Evolutionary conservation across 225 moss, liverwort and hornwort genomes (phyloP).

Genomic region (Antitrichia curtipendula): DNA sequence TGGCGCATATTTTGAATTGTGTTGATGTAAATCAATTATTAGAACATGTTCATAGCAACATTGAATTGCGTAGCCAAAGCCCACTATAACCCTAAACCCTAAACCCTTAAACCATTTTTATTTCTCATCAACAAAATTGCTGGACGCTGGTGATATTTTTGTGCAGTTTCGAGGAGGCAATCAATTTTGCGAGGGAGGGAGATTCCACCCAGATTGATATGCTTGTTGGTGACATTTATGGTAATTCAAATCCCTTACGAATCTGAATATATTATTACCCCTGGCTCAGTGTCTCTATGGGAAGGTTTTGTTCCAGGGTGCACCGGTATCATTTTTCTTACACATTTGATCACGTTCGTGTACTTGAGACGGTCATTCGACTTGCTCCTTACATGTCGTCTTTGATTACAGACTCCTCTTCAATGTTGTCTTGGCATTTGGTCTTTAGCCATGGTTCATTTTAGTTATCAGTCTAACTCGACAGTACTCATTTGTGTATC

Average conservation of each 20-base stretch:
- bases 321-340: not conserved
- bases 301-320: not conserved
- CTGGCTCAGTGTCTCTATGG: not conserved
- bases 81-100: too few species aligned
- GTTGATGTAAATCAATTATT: not conserved
- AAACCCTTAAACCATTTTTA: too few species aligned
- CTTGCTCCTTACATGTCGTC: not conserved
- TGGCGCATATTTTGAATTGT: not conserved
- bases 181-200: constrained; percentile 59
- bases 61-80: not conserved
- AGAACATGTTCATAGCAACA: not conserved
- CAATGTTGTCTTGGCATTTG: not conserved
- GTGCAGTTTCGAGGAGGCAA: constrained; percentile 72
- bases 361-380: not conserved
- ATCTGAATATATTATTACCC: not conserved
- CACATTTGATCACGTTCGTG: not conserved
- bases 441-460: not conserved
- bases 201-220: constrained; percentile 83
- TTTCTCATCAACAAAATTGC: not conserved
- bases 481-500: not conserved
- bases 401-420: not conserved
- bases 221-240: constrained; percentile 86
- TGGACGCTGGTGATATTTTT: not conserved
- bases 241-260: constrained; percentile 4
- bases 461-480: too few species aligned